Evolutionary conservation across 1,139 yeast species (phyloP).

Genomic region (Kurtzmaniella natalensis): DNA sequence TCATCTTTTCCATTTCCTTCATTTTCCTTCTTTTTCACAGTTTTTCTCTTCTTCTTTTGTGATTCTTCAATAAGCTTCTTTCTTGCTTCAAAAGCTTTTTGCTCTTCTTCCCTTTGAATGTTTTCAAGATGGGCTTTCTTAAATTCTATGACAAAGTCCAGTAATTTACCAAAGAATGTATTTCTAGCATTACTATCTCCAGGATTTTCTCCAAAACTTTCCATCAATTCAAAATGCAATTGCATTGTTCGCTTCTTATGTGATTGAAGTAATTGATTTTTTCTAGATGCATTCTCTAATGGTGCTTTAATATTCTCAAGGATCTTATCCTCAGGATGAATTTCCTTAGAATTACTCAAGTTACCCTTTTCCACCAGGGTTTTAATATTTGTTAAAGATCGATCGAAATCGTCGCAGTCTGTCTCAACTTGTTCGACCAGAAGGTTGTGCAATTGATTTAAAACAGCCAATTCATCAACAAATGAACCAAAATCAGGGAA

Average conservation of each 20-base stretch:
- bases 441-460: constrained; percentile 60
- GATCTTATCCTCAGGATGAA: constrained; percentile 79
- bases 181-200: constrained; percentile 45
- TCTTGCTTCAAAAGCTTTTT: constrained; percentile 34
- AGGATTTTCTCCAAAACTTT: constrained; percentile 78
- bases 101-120: constrained; percentile 45
- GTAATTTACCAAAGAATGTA: constrained; percentile 35
- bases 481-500: constrained; percentile 78
- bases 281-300: constrained; percentile 59
- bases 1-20: constrained; percentile 6
- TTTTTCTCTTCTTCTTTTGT: constrained; percentile 10
- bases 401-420: constrained; percentile 65
- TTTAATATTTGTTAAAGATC: constrained; percentile 48
- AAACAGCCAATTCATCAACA: constrained; percentile 67
- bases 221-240: constrained; percentile 61
- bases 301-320: constrained; percentile 44
- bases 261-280: constrained; percentile 50
- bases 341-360: constrained; percentile 57
- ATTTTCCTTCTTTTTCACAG: constrained; percentile 8
- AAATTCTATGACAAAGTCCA: constrained; percentile 35
- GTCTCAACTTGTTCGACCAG: constrained; percentile 71
- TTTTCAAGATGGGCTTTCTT: constrained; percentile 45
- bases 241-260: constrained; percentile 53
- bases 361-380: constrained; percentile 65
- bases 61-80: constrained; percentile 32